Conservation (phyloP, 768 basidiomycete genomes). For the Trametes sanguinea region DNA sequence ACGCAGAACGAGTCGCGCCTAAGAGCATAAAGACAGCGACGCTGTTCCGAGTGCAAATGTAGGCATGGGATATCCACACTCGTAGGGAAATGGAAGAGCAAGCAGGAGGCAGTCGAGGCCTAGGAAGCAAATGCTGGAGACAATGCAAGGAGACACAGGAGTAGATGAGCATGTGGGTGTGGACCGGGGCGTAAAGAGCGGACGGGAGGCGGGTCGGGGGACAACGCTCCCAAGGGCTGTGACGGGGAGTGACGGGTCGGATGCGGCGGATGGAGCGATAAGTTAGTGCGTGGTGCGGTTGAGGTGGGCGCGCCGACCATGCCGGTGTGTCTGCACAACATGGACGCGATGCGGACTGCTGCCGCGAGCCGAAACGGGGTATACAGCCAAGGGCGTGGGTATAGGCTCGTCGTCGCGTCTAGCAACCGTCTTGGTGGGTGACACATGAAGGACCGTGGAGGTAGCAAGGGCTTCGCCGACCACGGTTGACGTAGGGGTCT, state of each 20-base stretch:
- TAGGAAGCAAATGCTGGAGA: slow-evolving; percentile 6
- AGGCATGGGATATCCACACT: slow-evolving; percentile 12
- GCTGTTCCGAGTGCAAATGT: neutral
- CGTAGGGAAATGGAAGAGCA: neutral
- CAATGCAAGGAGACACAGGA: slow-evolving; percentile 6
- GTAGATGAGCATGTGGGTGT: neutral
- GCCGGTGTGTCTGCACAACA: slow-evolving; percentile 15
- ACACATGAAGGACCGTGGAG: slow-evolving; percentile 44
- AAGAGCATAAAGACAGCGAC: neutral
- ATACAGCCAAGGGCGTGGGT: slow-evolving; percentile 25
- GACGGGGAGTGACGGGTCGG: slow-evolving; percentile 9
- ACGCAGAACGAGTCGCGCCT: slow-evolving; percentile 5
- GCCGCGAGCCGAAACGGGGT: slow-evolving; percentile 14
- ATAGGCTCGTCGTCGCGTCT: slow-evolving; percentile 35
- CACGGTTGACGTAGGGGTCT: slow-evolving; percentile 24
- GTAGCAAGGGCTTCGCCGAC: slow-evolving; percentile 23
- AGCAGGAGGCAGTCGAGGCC: neutral
- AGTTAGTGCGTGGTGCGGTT: slow-evolving; percentile 25
- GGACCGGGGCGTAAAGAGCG: slow-evolving; percentile 28
- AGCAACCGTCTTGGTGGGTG: slow-evolving; percentile 62
- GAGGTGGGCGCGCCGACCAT: slow-evolving; percentile 17
- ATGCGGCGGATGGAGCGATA: neutral
- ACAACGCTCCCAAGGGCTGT: slow-evolving; percentile 25
- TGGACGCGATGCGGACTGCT: slow-evolving; percentile 14
- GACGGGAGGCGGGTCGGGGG: slow-evolving; percentile 31